Percentiles rank a stretch among this genome's conserved stretches.
phyloP scores from a whole-genome alignment of 1,284 basidiomycete species.

The Paramarasmius palmivorus region DNA sequence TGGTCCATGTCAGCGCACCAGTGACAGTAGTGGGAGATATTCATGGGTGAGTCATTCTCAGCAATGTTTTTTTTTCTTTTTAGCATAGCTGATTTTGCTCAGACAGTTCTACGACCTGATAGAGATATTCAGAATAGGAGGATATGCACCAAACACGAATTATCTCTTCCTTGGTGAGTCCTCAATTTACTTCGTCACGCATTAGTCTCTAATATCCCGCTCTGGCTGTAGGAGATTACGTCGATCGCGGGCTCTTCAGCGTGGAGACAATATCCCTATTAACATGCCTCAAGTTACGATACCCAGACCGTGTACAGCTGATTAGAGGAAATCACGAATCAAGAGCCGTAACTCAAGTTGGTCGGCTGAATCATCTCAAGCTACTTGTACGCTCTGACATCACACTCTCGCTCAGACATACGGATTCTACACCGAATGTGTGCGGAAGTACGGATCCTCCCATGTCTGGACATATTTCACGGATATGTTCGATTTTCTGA shows the following conservation, averaged over 20 bases:
- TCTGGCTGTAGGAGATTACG: constrained; percentile 84
- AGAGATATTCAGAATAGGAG: constrained; percentile 98
- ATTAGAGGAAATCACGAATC: constrained; percentile 99
- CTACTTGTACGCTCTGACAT: constrained; percentile 20
- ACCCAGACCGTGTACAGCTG: constrained; percentile 95
- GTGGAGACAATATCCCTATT: constrained; percentile 98
- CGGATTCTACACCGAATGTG: constrained; percentile 98
- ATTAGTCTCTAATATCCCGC: too few species aligned
- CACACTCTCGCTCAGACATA: constrained; percentile 80
- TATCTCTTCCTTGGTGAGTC: constrained; percentile 92
- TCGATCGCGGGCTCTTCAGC: constrained; percentile 96
- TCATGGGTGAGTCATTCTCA: constrained; percentile 76
- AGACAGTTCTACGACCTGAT: constrained; percentile 99
- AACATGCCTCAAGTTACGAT: constrained; percentile 95
- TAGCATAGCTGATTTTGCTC: background rate
- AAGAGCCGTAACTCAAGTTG: constrained; percentile 94
- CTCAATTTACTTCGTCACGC: constrained; percentile 10
- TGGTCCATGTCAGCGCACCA: constrained; percentile 97
- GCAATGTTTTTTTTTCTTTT: background rate
- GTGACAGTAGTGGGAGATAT: constrained; percentile 99
- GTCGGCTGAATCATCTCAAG: constrained; percentile 20
- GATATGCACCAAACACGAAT: constrained; percentile 94
- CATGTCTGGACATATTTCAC: constrained; percentile 99
- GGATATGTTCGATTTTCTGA: constrained; percentile 99
- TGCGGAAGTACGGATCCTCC: constrained; percentile 94